Evolutionary conservation across 306 rosid species (phyloP).

Genomic region (Neltuma alba): DNA sequence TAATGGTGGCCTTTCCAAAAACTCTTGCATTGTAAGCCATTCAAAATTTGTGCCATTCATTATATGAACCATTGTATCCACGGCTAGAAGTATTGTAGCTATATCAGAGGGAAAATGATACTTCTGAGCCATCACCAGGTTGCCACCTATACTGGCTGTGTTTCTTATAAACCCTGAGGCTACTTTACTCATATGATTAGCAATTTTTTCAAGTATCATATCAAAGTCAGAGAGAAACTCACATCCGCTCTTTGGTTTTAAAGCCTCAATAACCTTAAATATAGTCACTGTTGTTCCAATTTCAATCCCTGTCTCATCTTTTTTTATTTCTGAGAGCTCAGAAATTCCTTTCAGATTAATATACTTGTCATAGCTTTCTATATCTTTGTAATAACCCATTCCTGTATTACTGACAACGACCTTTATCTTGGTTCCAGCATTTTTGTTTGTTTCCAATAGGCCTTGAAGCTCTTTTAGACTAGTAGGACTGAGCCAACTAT

Average conservation of each 20-base stretch:
- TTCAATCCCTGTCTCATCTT: constrained; percentile 61
- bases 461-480: constrained; percentile 56
- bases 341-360: constrained; percentile 1
- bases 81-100: constrained; percentile 79
- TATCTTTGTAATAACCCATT: constrained; percentile 77
- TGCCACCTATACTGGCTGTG: constrained; percentile 59
- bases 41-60: constrained; percentile 55
- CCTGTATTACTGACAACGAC: constrained; percentile 30
- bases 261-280: constrained; percentile 58
- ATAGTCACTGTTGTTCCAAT: constrained; percentile 76
- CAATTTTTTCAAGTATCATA: neutral
- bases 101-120: constrained; percentile 83
- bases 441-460: constrained; percentile 39
- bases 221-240: neutral
- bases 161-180: constrained; percentile 20
- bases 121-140: constrained; percentile 89
- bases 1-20: constrained; percentile 68
- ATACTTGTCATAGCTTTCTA: constrained; percentile 43
- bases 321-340: constrained; percentile 31
- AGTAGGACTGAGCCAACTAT: constrained; percentile 61
- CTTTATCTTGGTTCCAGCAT: constrained; percentile 17
- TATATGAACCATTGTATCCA: constrained; percentile 60
- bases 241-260: constrained; percentile 29
- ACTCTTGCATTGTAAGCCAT: constrained; percentile 61
- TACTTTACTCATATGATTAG: neutral